Percentiles rank a stretch among this genome's conserved stretches.
These are phyloP conservation scores for Geotrichum bryndzae DNA, from an alignment of 1,139 yeast species.

Conservation along the genomic window DNA sequence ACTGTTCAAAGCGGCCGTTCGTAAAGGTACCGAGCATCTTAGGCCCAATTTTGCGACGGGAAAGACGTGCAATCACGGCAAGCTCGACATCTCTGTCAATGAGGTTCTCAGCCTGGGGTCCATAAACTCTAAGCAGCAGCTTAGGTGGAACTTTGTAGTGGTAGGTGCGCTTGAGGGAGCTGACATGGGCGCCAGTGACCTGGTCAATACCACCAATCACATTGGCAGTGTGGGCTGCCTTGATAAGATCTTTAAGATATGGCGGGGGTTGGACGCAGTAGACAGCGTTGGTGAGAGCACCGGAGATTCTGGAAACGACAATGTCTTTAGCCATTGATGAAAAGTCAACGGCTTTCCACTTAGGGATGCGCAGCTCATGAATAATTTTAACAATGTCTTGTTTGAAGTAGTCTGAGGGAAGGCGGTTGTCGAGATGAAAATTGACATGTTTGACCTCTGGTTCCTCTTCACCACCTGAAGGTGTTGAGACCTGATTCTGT, in stretches of 20 bases:
- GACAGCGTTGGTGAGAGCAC: conserved; percentile 90
- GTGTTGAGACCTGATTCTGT: background rate
- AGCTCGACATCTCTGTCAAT: conserved; percentile 84
- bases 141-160: conserved; percentile 38
- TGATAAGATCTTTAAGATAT: conserved; percentile 30
- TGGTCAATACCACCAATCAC: conserved; percentile 18
- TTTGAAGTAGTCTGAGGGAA: conserved; percentile 79
- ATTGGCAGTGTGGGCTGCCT: conserved; percentile 19
- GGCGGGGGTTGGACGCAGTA: conserved; percentile 51
- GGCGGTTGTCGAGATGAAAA: conserved; percentile 36
- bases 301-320: conserved; percentile 63
- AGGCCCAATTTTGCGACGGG: conserved; percentile 80
- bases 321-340: conserved; percentile 37
- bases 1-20: conserved; percentile 91
- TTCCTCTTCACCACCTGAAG: conserved; percentile 24
- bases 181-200: conserved; percentile 13
- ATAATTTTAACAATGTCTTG: conserved; percentile 68
- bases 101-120: conserved; percentile 81
- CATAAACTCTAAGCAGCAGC: conserved; percentile 74
- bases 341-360: conserved; percentile 56
- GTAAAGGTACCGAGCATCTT: conserved; percentile 77
- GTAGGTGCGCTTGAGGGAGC: conserved; percentile 20
- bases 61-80: conserved; percentile 62
- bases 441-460: conserved; percentile 20
- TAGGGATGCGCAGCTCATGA: conserved; percentile 59